A percentile compares a stretch with the other conserved stretches of the same genome.
Conservation (phyloP, 2,329 filamentous ascomycete genomes). For the Aspergillus melleus region DNA sequence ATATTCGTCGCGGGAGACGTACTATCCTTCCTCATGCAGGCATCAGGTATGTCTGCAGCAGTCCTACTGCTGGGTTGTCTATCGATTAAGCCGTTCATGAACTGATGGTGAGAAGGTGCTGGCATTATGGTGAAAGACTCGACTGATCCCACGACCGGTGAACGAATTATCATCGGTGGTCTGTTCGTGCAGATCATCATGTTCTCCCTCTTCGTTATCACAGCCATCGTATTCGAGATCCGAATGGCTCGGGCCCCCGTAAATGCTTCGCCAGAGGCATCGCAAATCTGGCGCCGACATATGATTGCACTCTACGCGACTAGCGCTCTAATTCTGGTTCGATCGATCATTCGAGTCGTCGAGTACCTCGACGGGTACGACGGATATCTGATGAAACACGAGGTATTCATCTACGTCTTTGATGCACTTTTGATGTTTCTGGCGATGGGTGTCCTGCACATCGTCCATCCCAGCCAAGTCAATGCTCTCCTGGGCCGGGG, state of each 20-base stretch:
- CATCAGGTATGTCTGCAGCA: slow-evolving; percentile 20
- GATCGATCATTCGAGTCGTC: slow-evolving; percentile 32
- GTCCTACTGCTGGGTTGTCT: too few relatives aligned
- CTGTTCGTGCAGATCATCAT: slow-evolving; percentile 34
- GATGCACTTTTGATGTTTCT: slow-evolving; percentile 33
- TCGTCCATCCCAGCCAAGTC: slow-evolving; percentile 25
- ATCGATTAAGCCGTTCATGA: not conserved
- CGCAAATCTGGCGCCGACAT: slow-evolving; percentile 35
- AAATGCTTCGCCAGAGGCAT: slow-evolving; percentile 19
- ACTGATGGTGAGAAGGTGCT: slow-evolving; percentile 20
- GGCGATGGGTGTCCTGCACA: slow-evolving; percentile 24
- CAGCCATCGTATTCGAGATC: slow-evolving; percentile 23
- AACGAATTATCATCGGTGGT: slow-evolving; percentile 31
- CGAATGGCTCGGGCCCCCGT: slow-evolving; percentile 34
- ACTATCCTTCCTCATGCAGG: slow-evolving; percentile 34
- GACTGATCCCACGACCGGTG: slow-evolving; percentile 17
- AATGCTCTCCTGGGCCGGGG: slow-evolving; percentile 25
- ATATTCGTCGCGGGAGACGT: slow-evolving; percentile 35
- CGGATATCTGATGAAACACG: slow-evolving; percentile 31
- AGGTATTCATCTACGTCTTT: slow-evolving; percentile 35
- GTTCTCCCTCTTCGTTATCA: slow-evolving; percentile 31
- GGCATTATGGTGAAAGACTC: slow-evolving; percentile 27
- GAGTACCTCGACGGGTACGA: slow-evolving; percentile 33
- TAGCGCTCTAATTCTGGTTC: slow-evolving; percentile 28
- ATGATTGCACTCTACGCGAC: slow-evolving; percentile 32